These are phyloP conservation scores for Sclerospora graminicola DNA, from an alignment of 352 stramenopile species.

Conservation along the genomic window DNA sequence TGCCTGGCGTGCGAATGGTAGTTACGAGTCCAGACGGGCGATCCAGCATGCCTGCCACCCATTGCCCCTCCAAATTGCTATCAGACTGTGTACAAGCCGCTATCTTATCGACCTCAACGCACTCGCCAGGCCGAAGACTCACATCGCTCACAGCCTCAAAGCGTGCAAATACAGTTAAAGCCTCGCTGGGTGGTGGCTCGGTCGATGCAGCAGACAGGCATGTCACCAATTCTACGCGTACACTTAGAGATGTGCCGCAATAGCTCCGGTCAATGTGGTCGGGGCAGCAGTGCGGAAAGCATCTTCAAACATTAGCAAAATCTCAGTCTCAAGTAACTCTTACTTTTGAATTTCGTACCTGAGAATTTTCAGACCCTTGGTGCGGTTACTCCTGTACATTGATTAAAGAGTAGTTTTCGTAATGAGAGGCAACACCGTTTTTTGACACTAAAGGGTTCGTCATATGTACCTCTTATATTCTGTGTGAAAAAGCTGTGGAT, in stretches of 20 bases:
- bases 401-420: neutral
- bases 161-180: conserved; percentile 23
- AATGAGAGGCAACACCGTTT: neutral
- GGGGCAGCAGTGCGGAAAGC: conserved; percentile 66
- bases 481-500: conserved; percentile 46
- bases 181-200: conserved; percentile 6
- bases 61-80: conserved; percentile 43
- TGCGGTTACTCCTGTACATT: conserved; percentile 9
- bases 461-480: conserved; percentile 53
- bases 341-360: neutral
- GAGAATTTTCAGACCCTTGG: conserved; percentile 64
- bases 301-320: conserved; percentile 7
- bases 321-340: neutral
- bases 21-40: conserved; percentile 24
- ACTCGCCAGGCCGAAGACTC: conserved; percentile 31
- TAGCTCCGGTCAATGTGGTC: conserved; percentile 67
- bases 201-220: neutral
- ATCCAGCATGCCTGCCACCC: conserved; percentile 44
- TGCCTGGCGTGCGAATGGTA: conserved; percentile 1
- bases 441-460: neutral
- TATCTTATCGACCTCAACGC: conserved; percentile 33
- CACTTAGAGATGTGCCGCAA: conserved; percentile 46
- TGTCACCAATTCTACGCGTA: conserved; percentile 5
- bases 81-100: conserved; percentile 29
- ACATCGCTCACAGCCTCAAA: conserved; percentile 28